These are phyloP conservation scores for Echinosophora koreensis DNA, from an alignment of 306 rosid genomes.

Conservation along the genomic window DNA sequence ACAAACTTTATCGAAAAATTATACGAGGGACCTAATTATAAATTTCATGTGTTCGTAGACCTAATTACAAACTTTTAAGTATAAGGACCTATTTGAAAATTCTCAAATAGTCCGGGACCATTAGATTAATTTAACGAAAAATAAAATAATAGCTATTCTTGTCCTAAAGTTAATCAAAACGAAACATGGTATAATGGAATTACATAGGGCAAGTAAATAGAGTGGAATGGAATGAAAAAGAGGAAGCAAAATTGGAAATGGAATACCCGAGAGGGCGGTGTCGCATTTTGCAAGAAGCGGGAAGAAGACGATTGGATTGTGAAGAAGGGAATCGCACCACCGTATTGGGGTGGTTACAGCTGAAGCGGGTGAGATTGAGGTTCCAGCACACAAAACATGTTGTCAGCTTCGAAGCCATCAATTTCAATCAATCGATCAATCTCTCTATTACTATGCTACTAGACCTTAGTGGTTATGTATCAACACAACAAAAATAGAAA, in stretches of 20 bases:
- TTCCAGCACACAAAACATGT: constrained; percentile 68
- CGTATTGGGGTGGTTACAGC: constrained; percentile 33
- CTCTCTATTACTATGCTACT: not conserved
- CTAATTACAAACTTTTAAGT: no score
- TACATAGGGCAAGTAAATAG: not conserved
- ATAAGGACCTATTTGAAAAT: no score
- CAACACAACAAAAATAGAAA: not conserved
- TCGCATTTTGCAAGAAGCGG: constrained; percentile 66
- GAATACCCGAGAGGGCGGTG: constrained; percentile 66
- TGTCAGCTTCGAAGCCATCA: constrained; percentile 69
- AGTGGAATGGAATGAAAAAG: not conserved
- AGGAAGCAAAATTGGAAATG: no score
- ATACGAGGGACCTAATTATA: no score
- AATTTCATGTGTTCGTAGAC: no score
- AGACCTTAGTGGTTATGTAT: not conserved
- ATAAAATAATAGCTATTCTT: no score
- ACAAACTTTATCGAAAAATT: no score
- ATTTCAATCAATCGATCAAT: not conserved
- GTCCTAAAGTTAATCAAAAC: no score
- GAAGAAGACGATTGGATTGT: constrained; percentile 49
- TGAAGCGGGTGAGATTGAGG: constrained; percentile 51
- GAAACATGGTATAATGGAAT: no score
- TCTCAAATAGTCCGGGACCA: no score
- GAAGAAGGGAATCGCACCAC: constrained; percentile 45
- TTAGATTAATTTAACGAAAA: no score